Percentiles rank a stretch among this genome's conserved stretches.
phyloP scores from a whole-genome alignment of 2,329 filamentous ascomycete genomes.

The Aspergillus sp. region DNA sequence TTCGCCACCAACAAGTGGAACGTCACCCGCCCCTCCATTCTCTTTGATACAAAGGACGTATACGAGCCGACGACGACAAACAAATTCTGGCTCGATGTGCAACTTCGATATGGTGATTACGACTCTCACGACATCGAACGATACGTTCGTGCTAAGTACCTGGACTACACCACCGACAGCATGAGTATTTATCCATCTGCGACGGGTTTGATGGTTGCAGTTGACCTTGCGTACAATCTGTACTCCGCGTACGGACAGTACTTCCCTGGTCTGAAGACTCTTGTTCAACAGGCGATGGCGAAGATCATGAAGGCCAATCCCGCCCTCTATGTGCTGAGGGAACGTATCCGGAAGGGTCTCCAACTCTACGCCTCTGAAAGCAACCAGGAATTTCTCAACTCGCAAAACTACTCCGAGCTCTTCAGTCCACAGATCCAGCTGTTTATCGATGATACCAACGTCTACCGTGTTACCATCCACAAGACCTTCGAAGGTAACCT shows the following conservation, averaged over 20 bases:
- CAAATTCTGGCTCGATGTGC: conserved; percentile 99
- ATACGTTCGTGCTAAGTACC: conserved; percentile 95
- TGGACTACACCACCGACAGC: conserved; percentile 98
- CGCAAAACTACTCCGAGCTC: conserved; percentile 97
- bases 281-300: conserved; percentile 97
- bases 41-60: conserved; percentile 94
- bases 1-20: conserved; percentile 99
- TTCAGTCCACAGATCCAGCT: conserved; percentile 99
- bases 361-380: conserved; percentile 98
- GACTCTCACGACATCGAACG: conserved; percentile 98
- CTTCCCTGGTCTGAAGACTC: conserved; percentile 93
- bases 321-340: conserved; percentile 89
- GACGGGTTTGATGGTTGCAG: conserved; percentile 95
- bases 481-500: conserved; percentile 99
- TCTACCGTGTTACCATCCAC: conserved; percentile 98
- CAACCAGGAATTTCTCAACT: conserved; percentile 99
- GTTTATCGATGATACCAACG: conserved; percentile 98
- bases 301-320: conserved; percentile 99
- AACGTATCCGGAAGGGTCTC: conserved; percentile 97
- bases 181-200: conserved; percentile 98
- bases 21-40: conserved; percentile 84
- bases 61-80: conserved; percentile 94
- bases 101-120: conserved; percentile 95
- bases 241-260: conserved; percentile 99
- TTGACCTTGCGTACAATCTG: conserved; percentile 96